phyloP scores from a whole-genome alignment of 208 protist genomes.

The Trichomonas gallinae region DNA sequence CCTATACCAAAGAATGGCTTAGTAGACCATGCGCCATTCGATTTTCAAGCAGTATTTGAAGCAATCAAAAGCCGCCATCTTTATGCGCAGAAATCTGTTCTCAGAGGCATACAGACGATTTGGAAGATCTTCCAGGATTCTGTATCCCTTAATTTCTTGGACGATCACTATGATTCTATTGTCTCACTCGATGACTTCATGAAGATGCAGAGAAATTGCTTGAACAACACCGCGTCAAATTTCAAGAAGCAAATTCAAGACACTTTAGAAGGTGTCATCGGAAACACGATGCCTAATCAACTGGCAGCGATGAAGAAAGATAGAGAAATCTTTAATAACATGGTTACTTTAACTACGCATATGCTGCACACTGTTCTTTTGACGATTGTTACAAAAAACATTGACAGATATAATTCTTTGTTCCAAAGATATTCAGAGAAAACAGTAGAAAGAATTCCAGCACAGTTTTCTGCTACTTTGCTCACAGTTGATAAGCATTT shows the following conservation, averaged over 20 bases:
- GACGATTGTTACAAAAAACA: neutral
- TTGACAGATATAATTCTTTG: neutral
- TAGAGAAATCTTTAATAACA: neutral
- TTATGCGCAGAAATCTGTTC: neutral
- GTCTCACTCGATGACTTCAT: neutral
- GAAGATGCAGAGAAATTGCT: neutral
- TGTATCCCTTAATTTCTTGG: neutral
- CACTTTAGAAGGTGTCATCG: neutral
- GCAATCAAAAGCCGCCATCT: neutral
- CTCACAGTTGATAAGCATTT: neutral
- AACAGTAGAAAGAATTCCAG: neutral
- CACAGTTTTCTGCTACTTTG: neutral
- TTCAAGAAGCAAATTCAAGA: neutral
- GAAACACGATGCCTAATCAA: neutral
- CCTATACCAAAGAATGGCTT: neutral
- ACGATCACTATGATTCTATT: neutral
- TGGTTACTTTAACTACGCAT: neutral
- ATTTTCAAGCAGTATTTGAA: neutral
- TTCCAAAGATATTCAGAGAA: neutral
- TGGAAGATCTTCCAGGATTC: constrained; percentile 18
- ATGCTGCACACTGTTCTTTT: neutral
- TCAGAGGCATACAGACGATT: neutral
- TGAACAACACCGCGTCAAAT: neutral
- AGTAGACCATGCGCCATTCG: neutral
- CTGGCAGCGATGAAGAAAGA: neutral